A percentile compares a stretch with the other conserved stretches of the same genome.
phyloP scores from a whole-genome alignment of 139 green algal genomes.

The Chlorella sp. region DNA sequence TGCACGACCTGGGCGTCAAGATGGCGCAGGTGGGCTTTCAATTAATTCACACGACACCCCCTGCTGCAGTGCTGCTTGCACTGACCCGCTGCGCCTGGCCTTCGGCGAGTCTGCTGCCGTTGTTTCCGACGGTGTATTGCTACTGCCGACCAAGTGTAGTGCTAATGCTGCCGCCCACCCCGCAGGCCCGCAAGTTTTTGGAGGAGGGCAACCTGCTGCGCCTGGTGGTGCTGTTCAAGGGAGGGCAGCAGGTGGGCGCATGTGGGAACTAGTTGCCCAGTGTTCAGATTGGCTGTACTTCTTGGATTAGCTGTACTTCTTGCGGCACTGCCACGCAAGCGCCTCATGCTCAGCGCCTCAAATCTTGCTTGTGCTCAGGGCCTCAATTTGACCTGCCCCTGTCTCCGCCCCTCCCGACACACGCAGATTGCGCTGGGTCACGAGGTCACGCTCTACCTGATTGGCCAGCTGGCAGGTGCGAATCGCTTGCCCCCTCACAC shows the following conservation, averaged over 20 bases:
- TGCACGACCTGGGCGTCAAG: conserved; percentile 43
- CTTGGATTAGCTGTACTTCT: no score
- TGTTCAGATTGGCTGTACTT: no score
- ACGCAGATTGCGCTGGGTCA: conserved; percentile 33
- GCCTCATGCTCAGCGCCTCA: no score
- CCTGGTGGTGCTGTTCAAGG: conserved; percentile 42
- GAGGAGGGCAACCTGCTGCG: conserved; percentile 37
- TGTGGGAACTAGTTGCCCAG: no score
- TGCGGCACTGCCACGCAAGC: no score
- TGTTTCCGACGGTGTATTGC: no score
- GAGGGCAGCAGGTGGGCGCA: background rate
- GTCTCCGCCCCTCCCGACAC: no score
- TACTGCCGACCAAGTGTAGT: background rate
- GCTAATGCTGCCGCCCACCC: background rate
- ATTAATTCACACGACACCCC: no score
- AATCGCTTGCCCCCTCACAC: no score
- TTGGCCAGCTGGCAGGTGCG: conserved; percentile 27
- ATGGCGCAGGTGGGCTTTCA: conserved; percentile 8
- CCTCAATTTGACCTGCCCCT: no score
- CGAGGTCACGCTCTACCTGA: conserved; percentile 25
- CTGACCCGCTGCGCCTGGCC: background rate
- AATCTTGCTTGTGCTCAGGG: no score
- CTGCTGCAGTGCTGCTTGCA: background rate
- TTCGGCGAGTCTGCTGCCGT: no score
- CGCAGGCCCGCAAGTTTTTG: conserved; percentile 37